Conservation (phyloP, 495 filamentous ascomycete species). For the Daldinia decipiens region DNA sequence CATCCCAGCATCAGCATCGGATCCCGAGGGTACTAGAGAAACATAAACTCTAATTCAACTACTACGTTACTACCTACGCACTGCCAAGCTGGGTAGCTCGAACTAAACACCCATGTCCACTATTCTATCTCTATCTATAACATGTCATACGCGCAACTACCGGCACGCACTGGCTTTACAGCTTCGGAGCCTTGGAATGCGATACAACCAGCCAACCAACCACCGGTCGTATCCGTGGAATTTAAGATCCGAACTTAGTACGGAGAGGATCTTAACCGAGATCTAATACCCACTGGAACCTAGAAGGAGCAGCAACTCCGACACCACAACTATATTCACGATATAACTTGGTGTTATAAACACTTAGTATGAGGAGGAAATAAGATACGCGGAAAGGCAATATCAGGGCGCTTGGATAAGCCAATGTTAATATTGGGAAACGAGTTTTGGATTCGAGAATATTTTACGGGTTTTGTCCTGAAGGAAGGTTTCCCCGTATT, state of each 20-base stretch:
- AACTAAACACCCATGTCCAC: neutral
- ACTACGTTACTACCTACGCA: neutral
- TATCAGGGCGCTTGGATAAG: neutral
- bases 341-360: neutral
- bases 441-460: constrained; percentile 3
- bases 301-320: neutral
- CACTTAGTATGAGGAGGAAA: neutral
- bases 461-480: constrained; percentile 38
- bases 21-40: neutral
- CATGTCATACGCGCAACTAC: neutral
- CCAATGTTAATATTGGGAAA: neutral
- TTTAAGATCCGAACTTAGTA: neutral
- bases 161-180: neutral
- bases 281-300: neutral
- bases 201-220: no score
- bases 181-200: no score
- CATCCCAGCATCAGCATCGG: neutral
- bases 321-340: neutral
- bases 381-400: neutral
- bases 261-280: neutral
- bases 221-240: neutral
- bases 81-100: neutral
- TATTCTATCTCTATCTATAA: neutral
- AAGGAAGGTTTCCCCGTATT: constrained; percentile 35
- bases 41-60: constrained; percentile 2